Evolutionary conservation across 148 eudicot genomes (phyloP).

Genomic region (Bassia scoparia): DNA sequence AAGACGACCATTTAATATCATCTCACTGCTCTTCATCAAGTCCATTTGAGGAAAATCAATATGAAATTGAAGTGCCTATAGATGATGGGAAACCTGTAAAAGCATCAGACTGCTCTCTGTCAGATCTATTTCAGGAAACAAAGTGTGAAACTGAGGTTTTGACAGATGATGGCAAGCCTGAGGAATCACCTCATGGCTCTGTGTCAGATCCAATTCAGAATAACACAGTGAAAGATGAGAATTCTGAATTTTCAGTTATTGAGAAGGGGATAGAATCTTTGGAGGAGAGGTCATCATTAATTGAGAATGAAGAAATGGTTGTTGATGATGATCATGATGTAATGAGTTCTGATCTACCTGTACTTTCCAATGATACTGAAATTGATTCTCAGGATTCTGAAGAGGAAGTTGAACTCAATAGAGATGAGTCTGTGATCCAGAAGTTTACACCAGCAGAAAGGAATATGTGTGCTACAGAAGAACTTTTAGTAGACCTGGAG

Average conservation of each 20-base stretch:
- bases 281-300: conserved; percentile 31
- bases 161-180: conserved; percentile 25
- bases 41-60: conserved; percentile 25
- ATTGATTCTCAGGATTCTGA: conserved; percentile 24
- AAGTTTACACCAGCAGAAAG: conserved; percentile 27
- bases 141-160: too few species aligned
- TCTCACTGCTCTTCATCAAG: conserved; percentile 21
- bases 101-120: conserved; percentile 9
- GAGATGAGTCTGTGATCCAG: conserved; percentile 27
- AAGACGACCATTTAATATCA: conserved; percentile 29
- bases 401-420: conserved; percentile 24
- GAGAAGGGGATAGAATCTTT: conserved; percentile 37
- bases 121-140: conserved; percentile 16
- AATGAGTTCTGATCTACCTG: conserved; percentile 24
- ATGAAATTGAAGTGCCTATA: background rate
- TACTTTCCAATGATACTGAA: conserved; percentile 15
- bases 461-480: conserved; percentile 42
- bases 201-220: conserved; percentile 34
- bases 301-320: conserved; percentile 25
- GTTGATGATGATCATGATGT: conserved; percentile 24
- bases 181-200: conserved; percentile 17
- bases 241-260: conserved; percentile 38
- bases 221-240: conserved; percentile 33
- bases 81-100: conserved; percentile 28
- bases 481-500: conserved; percentile 62